Percentiles rank a stretch among this genome's conserved stretches.
Evolutionary conservation across 2,329 filamentous ascomycete genomes (phyloP).

Genomic region (Fusarium sp.): DNA sequence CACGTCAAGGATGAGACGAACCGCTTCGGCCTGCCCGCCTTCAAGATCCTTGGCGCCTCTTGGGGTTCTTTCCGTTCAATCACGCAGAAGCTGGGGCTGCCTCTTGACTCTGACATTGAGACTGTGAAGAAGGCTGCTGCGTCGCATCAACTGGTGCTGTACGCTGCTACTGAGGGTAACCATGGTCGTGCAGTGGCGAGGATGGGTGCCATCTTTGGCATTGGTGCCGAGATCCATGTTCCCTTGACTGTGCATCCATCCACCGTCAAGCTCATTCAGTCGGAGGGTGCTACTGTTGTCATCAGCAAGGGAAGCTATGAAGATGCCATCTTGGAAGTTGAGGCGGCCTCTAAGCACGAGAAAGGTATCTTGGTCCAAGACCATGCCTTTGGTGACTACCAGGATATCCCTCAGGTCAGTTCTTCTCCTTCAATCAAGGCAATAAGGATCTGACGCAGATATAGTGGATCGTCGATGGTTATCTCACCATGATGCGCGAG

Average conservation of each 20-base stretch:
- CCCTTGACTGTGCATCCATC: slow-evolving; percentile 66
- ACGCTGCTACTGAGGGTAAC: slow-evolving; percentile 81
- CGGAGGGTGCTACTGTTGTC: slow-evolving; percentile 72
- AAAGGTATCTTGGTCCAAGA: slow-evolving; percentile 74
- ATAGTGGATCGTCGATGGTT: slow-evolving; percentile 82
- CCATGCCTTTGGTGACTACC: slow-evolving; percentile 74
- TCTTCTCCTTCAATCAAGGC: accelerated
- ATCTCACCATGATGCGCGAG: slow-evolving; percentile 78
- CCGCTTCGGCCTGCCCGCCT: slow-evolving; percentile 77
- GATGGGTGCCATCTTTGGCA: slow-evolving; percentile 71
- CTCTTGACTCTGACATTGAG: slow-evolving; percentile 56
- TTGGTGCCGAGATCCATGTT: slow-evolving; percentile 71
- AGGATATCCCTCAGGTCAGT: slow-evolving; percentile 69
- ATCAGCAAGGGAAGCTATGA: slow-evolving; percentile 73
- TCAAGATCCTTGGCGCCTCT: slow-evolving; percentile 84
- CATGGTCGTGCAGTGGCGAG: slow-evolving; percentile 79
- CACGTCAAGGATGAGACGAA: slow-evolving; percentile 78
- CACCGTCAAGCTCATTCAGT: slow-evolving; percentile 66
- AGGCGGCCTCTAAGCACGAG: slow-evolving; percentile 53
- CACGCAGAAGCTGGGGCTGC: slow-evolving; percentile 55
- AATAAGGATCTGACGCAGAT: background rate
- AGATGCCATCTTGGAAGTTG: slow-evolving; percentile 64
- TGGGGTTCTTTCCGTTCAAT: slow-evolving; percentile 76
- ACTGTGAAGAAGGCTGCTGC: slow-evolving; percentile 53
- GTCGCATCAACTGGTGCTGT: slow-evolving; percentile 55